phyloP scores from a whole-genome alignment of 2,329 filamentous ascomycete species.

The Talaromyces sp. region DNA sequence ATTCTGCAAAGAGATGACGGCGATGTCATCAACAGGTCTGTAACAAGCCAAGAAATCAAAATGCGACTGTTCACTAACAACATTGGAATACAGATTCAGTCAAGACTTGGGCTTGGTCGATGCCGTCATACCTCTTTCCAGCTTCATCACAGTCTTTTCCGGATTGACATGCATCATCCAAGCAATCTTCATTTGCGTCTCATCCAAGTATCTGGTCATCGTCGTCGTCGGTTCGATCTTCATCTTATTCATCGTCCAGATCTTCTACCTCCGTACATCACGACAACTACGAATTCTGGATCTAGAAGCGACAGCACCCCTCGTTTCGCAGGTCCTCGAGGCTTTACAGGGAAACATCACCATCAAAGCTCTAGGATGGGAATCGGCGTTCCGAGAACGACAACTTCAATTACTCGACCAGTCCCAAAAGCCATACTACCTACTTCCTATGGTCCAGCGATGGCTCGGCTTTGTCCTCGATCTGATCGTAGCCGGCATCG shows the following conservation, averaged over 20 bases:
- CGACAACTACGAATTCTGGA: conserved; percentile 59
- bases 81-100: background rate
- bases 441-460: conserved; percentile 55
- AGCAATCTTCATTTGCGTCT: background rate
- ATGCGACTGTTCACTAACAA: background rate
- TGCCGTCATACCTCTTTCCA: background rate
- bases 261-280: conserved; percentile 58
- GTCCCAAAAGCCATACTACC: conserved; percentile 57
- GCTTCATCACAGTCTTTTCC: background rate
- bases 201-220: background rate
- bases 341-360: conserved; percentile 54
- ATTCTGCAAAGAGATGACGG: background rate
- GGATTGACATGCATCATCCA: background rate
- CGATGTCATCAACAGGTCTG: background rate
- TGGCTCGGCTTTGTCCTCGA: conserved; percentile 55
- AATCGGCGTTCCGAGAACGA: conserved; percentile 38
- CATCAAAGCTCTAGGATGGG: conserved; percentile 56
- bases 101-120: conserved; percentile 1
- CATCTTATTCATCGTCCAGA: conserved; percentile 47
- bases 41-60: no score
- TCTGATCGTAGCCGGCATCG: conserved; percentile 49
- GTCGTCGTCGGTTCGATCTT: background rate
- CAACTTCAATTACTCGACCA: conserved; percentile 50
- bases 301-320: conserved; percentile 58
- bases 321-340: conserved; percentile 57